phyloP scores from a whole-genome alignment of 2,329 filamentous ascomycete species.

The Cylindrodendrum hubeiense region DNA sequence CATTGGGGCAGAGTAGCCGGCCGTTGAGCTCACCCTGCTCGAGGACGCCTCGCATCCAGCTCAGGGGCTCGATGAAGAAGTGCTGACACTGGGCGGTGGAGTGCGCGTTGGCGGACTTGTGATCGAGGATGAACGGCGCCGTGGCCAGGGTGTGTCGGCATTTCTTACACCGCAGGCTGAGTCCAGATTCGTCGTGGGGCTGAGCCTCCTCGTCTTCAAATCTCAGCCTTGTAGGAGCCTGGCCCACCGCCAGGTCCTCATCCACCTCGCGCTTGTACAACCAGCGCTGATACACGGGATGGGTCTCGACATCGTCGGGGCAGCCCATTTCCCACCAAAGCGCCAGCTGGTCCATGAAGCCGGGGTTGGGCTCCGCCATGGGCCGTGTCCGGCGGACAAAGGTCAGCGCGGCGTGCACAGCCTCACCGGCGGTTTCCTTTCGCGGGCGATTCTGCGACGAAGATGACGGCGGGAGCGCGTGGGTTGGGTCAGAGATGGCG shows the following conservation, averaged over 20 bases:
- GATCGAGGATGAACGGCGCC: slow-evolving; percentile 73
- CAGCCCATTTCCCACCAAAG: slow-evolving; percentile 91
- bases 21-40: slow-evolving; percentile 87
- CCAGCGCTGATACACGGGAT: slow-evolving; percentile 84
- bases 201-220: slow-evolving; percentile 82
- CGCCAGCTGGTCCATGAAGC: slow-evolving; percentile 90
- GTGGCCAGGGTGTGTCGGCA: slow-evolving; percentile 78
- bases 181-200: slow-evolving; percentile 41
- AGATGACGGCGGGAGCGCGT: slow-evolving; percentile 19
- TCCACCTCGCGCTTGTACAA: slow-evolving; percentile 67
- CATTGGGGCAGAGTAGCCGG: slow-evolving; percentile 83
- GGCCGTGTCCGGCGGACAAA: slow-evolving; percentile 78
- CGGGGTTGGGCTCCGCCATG: slow-evolving; percentile 88
- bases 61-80: slow-evolving; percentile 90
- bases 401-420: slow-evolving; percentile 73
- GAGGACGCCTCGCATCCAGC: slow-evolving; percentile 92
- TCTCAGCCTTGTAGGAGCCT: slow-evolving; percentile 84
- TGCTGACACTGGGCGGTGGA: slow-evolving; percentile 75
- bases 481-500: slow-evolving; percentile 34
- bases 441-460: slow-evolving; percentile 36
- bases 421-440: slow-evolving; percentile 56
- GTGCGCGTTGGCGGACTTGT: slow-evolving; percentile 56
- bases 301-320: slow-evolving; percentile 72
- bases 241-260: slow-evolving; percentile 75
- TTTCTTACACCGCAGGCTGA: slow-evolving; percentile 83